Conservation (phyloP, 2,329 filamentous ascomycete species). For the Incumbomyces delicatus region DNA sequence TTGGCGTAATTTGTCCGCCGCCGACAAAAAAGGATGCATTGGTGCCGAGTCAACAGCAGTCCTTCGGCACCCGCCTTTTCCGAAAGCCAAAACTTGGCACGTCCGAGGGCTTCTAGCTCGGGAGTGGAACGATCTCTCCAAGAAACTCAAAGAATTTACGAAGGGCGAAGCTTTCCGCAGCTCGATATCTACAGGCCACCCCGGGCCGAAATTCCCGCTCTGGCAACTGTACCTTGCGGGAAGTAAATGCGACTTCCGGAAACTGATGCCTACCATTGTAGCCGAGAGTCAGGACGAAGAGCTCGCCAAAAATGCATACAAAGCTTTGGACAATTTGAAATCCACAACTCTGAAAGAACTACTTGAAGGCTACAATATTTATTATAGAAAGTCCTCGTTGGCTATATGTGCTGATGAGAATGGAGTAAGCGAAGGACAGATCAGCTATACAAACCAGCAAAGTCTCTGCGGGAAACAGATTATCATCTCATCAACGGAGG, state of each 20-base stretch:
- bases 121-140: too few relatives aligned
- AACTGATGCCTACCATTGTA: background rate
- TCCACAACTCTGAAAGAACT: background rate
- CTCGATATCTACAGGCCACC: too few relatives aligned
- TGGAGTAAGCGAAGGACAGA: background rate
- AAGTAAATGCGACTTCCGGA: background rate
- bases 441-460: background rate
- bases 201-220: too few relatives aligned
- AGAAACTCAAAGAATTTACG: too few relatives aligned
- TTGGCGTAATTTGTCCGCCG: too few relatives aligned
- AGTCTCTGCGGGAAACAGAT: background rate
- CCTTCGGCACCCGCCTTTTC: too few relatives aligned
- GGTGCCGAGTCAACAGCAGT: too few relatives aligned
- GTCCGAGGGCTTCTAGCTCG: too few relatives aligned
- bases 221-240: background rate
- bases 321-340: background rate
- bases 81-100: too few relatives aligned
- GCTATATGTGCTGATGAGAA: too few relatives aligned
- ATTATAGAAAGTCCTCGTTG: background rate
- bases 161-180: too few relatives aligned
- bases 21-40: too few relatives aligned
- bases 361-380: background rate
- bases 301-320: background rate
- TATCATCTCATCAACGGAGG: background rate
- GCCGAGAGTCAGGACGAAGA: background rate